Base-by-base conservation (phyloP, 2,329 filamentous ascomycete genomes). In the Arthroderma sp. region DNA sequence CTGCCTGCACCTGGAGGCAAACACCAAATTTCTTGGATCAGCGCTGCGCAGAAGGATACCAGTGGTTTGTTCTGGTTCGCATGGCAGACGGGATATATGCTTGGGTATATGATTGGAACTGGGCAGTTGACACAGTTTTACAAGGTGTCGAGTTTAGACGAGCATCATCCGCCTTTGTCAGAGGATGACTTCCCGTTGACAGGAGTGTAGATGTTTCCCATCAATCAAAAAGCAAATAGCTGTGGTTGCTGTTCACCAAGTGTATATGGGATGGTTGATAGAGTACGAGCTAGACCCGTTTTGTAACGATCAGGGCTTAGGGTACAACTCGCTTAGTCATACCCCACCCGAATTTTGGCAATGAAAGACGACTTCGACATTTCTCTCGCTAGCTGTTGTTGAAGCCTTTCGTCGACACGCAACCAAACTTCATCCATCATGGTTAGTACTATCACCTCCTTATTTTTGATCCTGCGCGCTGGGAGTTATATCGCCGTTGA, bases 401-500 rank as follows among this genome's bases (percentile, higher is more conserved):
- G 49, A 49, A 46, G 43, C 52, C 53, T 51, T 52, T 51, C 51
- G 55, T 59, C 53, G 54, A 63, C 60, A 58, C 59, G 56, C 54
- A 56, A 54, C 56, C 51, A 57, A 59, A 57, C 42, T 45, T 48
- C 56, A 56, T 56, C 53, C 58, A 63, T 60, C 57, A 65, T 65
- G 62, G 62, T 64, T 52, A 54, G 61, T 56, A 38, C 22, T 31
- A 30, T 15, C 28, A 30, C 5, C n/a, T 7, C 22, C 6, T 15
- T 28, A 22, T 1, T n/a, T 40, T 29, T 28, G 6, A 8, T n/a
- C 36, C 10, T 33, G 30, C 11, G 40, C 30, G 22, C 22, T 9
- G 30, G 15, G 15, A 1, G 15, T 22, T 22, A 22, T 22, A 22
- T 22, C 15, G 15, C 15, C 15, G 15, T 22, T 22, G 15, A 22